Evolutionary conservation across 768 basidiomycete species (phyloP), one percentile per base, ranked within the genome.

Genomic region (Galerina marginata): DNA sequence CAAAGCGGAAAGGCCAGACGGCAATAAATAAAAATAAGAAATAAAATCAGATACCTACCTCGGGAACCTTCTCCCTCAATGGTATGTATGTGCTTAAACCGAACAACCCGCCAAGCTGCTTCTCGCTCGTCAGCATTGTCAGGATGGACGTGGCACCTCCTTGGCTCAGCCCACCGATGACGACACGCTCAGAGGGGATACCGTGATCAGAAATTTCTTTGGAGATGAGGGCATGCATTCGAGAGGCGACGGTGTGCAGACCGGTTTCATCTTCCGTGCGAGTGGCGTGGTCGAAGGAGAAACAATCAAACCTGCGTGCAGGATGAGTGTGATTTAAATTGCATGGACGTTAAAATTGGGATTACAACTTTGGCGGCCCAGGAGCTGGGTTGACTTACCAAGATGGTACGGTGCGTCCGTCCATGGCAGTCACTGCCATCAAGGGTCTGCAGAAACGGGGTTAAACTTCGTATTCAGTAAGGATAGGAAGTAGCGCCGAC

Each of bases 121-220:
- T 76, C 37, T 66, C 60, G 1, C 71, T 78, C 1, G 81, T 86
- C 47, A 91, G 68, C 5, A 81, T 87, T 2, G 82, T 82, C 54
- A 90, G 72, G 9, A 88, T 72, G 3, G 83, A 78, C 57, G 91
- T 78, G 3, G 86, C 83, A 43, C 83, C 87, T 16, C 89, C 91
- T 69, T 92, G 91, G 52, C 83, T 86, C 69, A 92, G 84, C 0
- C 92, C 92, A 6, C 89, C 91, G n/a, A 93, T 62, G 42, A 92
- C 80, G 60, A 92, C 85, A 43, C 86, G 80, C 37, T 81, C 69
- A 20, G 83, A 73, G 1, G 84, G 79, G 43, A 91, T 84, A 29
- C 83, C 83, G 6, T 77, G 75, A 39, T 86, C 82, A 9, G 58
- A 38, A 37, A 87, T 77, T 69, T 93, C 90, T 1, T 74, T 76